These are phyloP conservation scores for Jackrogersella minutella DNA, from an alignment of 495 filamentous ascomycete species.

Conservation along the genomic window DNA sequence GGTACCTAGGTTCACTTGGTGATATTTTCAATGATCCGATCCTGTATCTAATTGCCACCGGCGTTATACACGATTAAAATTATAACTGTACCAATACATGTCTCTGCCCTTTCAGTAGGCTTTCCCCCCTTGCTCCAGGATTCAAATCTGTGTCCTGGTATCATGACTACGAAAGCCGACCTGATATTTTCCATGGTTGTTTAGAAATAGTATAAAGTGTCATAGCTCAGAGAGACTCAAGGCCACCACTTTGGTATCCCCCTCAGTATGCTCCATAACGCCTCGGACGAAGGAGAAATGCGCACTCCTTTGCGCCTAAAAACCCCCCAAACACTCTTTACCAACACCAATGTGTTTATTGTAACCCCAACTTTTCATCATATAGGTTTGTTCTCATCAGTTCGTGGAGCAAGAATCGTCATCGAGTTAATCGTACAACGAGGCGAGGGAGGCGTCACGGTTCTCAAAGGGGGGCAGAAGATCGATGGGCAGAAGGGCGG, in stretches of 20 bases:
- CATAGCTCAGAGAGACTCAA: slow-evolving; percentile 6
- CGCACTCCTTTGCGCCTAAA: slow-evolving; percentile 20
- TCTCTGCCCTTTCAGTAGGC: slow-evolving; percentile 12
- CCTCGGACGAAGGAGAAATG: slow-evolving; percentile 22
- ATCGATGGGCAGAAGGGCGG: slow-evolving; percentile 38
- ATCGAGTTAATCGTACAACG: slow-evolving; percentile 34
- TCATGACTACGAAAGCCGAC: slow-evolving; percentile 25
- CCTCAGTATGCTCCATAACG: slow-evolving; percentile 30
- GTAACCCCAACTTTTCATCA: slow-evolving; percentile 21
- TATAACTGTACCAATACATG: slow-evolving; percentile 29
- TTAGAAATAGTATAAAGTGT: slow-evolving; percentile 1
- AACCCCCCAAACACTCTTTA: slow-evolving; percentile 30
- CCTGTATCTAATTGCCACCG: slow-evolving; percentile 10
- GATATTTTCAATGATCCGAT: slow-evolving; percentile 14
- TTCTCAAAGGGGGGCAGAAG: slow-evolving; percentile 32
- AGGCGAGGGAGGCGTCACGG: slow-evolving; percentile 23
- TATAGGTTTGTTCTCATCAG: slow-evolving; percentile 33
- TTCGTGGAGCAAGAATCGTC: slow-evolving; percentile 35
- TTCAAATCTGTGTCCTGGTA: slow-evolving; percentile 28
- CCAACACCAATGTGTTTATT: slow-evolving; percentile 28
- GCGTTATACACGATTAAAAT: slow-evolving; percentile 39
- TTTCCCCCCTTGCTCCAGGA: slow-evolving; percentile 16
- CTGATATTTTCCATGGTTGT: slow-evolving; percentile 22
- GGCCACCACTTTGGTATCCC: slow-evolving; percentile 31
- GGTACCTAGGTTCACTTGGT: background rate